These are phyloP conservation scores for Pseudoturritis turrita DNA, from an alignment of 345 rosid genomes.

Conservation along the genomic window DNA sequence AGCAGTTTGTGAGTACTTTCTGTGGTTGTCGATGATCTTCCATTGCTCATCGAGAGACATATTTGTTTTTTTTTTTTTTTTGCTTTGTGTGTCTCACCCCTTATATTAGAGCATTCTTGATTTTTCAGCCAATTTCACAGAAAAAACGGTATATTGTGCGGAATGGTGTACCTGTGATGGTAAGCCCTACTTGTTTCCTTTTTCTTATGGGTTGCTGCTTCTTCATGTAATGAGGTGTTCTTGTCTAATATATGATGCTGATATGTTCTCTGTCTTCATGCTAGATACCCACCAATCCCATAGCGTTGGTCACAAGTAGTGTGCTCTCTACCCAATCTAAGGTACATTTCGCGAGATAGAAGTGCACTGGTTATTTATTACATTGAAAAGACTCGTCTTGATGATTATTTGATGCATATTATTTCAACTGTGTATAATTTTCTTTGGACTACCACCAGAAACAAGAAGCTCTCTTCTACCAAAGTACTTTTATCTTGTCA, in stretches of 20 bases:
- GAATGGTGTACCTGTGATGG: conserved; percentile 76
- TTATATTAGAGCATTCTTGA: not conserved
- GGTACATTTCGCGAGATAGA: conserved; percentile 43
- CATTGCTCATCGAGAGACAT: not conserved
- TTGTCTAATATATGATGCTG: conserved; percentile 5
- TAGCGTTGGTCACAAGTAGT: conserved; percentile 56
- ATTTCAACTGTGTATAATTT: not conserved
- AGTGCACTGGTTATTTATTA: not conserved
- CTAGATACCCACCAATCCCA: conserved; percentile 81
- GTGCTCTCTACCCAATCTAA: conserved; percentile 75
- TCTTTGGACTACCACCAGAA: not conserved
- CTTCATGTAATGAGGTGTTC: conserved; percentile 1
- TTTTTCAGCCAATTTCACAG: conserved; percentile 78
- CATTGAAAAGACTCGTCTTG: not conserved
- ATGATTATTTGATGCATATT: not conserved
- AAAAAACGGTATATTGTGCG: conserved; percentile 72
- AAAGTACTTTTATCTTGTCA: not conserved
- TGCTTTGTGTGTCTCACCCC: not conserved
- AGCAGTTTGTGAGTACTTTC: conserved; percentile 64
- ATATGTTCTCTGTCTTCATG: conserved; percentile 10
- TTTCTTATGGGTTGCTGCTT: conserved; percentile 4
- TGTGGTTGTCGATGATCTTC: not conserved
- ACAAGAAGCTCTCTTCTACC: not conserved
- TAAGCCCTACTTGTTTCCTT: conserved; percentile 32
- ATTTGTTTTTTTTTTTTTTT: not conserved